Base-by-base conservation (phyloP, 2,329 filamentous ascomycete genomes). In the Bipolaris bicolor region DNA sequence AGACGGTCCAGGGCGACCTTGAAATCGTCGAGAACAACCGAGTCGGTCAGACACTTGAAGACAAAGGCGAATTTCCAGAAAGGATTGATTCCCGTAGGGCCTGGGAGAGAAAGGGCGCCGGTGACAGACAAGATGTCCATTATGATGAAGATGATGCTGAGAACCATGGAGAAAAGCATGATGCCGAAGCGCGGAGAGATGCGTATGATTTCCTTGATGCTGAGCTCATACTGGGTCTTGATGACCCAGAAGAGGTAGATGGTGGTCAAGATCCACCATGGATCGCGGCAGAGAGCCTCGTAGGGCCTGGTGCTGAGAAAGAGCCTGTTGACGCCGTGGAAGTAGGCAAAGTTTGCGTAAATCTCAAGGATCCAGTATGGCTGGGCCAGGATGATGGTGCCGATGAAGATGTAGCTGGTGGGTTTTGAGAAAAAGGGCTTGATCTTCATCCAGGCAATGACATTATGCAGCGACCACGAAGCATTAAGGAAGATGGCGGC, bases 371-470 rank as follows among this genome's bases (percentile, higher is more conserved):
- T 69, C 86, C 87, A 89, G 64, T 88, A 88, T 0, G 86, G 85
- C 60, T 87, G 84, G 10, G 80, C 85, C 1, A 87, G 74, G 10
- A 85, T 74, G 40, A 89, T 80, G 0, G 83, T 87, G 41, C 78
- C 76, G 49, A 89, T 85, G 66, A 88, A 89, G 53, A 87, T 71
- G 9, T 77, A 67, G 45, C 81, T 86, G 29, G 81, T 79, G 7
- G 77, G 74, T 29, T 74, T 78, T 2, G 78, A 78, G 7, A 88
- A 76, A 64, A 88, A 88, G 0, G 86, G 86, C 51, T 81, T 82
- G 60, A 84, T 86, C 73, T 89, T 89, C 73, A 89, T 82, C 87
- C 86, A 89, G 0, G 86, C 82, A 57, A 89, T 85, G 58, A 89
- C 79, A 61, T 89, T 89, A 71, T 89, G 87, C 7, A 89, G 73